phyloP scores from a whole-genome alignment of 2,329 filamentous ascomycete species.

The Cryoendolithus antarcticus region DNA sequence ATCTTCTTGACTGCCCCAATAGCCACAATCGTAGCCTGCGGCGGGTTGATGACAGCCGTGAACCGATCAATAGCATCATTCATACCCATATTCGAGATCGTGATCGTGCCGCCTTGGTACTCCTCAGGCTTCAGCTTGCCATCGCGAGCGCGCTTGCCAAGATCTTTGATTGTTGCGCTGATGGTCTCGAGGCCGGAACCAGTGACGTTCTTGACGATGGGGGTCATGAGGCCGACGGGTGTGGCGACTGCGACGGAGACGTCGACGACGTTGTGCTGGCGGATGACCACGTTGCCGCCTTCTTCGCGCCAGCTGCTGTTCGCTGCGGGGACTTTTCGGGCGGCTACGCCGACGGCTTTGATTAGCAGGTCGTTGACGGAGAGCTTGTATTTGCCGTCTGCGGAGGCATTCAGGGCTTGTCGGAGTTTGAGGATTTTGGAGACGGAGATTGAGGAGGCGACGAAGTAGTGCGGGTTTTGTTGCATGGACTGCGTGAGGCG shows the following conservation, averaged over 20 bases:
- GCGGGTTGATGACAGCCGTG: conserved; percentile 97
- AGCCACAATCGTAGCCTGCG: conserved; percentile 87
- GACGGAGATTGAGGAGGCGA: conserved; percentile 81
- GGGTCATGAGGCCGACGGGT: conserved; percentile 87
- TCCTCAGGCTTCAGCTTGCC: conserved; percentile 99
- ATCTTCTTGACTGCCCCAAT: conserved; percentile 95
- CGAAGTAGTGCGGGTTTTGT: conserved; percentile 97
- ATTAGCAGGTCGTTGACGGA: conserved; percentile 99
- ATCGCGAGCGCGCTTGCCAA: conserved; percentile 89
- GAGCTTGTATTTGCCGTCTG: conserved; percentile 93
- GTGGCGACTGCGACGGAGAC: conserved; percentile 94
- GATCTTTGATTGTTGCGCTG: conserved; percentile 82
- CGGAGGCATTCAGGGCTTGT: conserved; percentile 75
- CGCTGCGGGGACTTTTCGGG: conserved; percentile 84
- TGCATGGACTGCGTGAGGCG: conserved; percentile 80
- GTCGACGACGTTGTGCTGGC: conserved; percentile 85
- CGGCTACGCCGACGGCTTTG: conserved; percentile 83
- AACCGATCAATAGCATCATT: conserved; percentile 93
- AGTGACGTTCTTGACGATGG: conserved; percentile 85
- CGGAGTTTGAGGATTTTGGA: conserved; percentile 93
- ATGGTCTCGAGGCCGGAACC: conserved; percentile 78
- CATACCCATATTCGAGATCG: conserved; percentile 99
- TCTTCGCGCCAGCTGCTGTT: conserved; percentile 87
- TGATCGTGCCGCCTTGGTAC: conserved; percentile 97
- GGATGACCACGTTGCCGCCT: conserved; percentile 66